A percentile compares a stretch with the other conserved stretches of the same genome.
These are phyloP conservation scores for Nigrograna mackinnonii DNA, from an alignment of 2,329 filamentous ascomycete species.

Conservation along the genomic window DNA sequence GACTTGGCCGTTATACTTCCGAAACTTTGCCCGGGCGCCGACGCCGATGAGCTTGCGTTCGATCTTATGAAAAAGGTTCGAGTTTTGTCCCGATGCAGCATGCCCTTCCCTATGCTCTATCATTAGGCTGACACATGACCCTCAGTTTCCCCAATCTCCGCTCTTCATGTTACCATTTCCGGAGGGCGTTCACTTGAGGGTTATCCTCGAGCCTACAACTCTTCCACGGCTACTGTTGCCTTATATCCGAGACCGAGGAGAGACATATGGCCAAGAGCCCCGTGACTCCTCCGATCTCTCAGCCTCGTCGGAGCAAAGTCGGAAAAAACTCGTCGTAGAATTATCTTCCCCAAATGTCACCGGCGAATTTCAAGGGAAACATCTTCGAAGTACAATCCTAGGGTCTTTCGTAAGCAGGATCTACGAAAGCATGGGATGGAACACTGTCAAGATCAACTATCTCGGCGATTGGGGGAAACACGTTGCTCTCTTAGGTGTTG, in stretches of 20 bases:
- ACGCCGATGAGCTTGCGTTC: constrained; percentile 15
- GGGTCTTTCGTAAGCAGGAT: constrained; percentile 65
- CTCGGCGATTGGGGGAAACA: constrained; percentile 72
- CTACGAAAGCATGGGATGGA: constrained; percentile 63
- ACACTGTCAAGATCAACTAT: constrained; percentile 67
- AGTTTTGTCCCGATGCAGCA: too few species aligned
- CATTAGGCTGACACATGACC: constrained; percentile 1
- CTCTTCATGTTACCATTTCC: constrained; percentile 66
- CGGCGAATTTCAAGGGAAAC: constrained; percentile 69
- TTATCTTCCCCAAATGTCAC: constrained; percentile 78
- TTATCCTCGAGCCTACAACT: constrained; percentile 65
- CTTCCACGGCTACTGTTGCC: constrained; percentile 65
- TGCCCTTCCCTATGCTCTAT: too few species aligned
- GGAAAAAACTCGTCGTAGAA: constrained; percentile 66
- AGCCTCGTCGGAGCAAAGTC: constrained; percentile 53
- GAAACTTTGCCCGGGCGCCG: constrained; percentile 24
- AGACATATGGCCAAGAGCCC: constrained; percentile 60
- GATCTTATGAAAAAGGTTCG: constrained; percentile 29
- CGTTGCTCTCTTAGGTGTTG: constrained; percentile 65
- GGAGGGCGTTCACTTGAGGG: constrained; percentile 66
- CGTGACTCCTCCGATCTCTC: too few species aligned
- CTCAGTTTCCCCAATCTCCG: constrained; percentile 68
- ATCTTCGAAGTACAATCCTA: constrained; percentile 69
- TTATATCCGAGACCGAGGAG: constrained; percentile 59
- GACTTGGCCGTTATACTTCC: constrained; percentile 32